A percentile compares a stretch with the other conserved stretches of the same genome.
Conservation (phyloP, 2,329 filamentous ascomycete genomes). For the Myriosclerotinia duriaeana region DNA sequence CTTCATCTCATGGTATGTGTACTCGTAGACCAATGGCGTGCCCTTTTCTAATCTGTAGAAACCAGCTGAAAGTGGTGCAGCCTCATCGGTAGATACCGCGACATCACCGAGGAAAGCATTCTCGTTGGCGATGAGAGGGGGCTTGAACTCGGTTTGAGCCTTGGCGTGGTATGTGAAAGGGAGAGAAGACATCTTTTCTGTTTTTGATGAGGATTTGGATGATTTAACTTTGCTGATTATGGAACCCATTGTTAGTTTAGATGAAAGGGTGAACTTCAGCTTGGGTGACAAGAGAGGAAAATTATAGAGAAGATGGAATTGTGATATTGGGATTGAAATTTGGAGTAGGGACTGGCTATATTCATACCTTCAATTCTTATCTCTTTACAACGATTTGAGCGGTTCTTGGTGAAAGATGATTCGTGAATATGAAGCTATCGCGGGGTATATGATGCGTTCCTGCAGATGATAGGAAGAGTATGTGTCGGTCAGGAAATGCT, state of each 20-base stretch:
- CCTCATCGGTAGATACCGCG: slow-evolving; percentile 47
- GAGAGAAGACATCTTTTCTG: slow-evolving; percentile 31
- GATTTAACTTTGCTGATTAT: slow-evolving; percentile 39
- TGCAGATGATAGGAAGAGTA: slow-evolving; percentile 20
- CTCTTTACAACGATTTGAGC: slow-evolving; percentile 14
- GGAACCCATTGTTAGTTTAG: slow-evolving; percentile 38
- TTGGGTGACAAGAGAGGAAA: background rate
- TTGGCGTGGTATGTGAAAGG: slow-evolving; percentile 48
- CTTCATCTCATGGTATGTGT: slow-evolving; percentile 67
- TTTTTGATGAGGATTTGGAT: slow-evolving; percentile 21
- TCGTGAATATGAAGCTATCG: slow-evolving; percentile 21
- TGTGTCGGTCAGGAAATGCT: slow-evolving; percentile 29
- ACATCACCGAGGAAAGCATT: slow-evolving; percentile 63
- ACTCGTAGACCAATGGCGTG: slow-evolving; percentile 61
- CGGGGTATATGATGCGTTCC: slow-evolving; percentile 22
- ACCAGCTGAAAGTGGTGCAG: slow-evolving; percentile 56
- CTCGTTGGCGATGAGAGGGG: slow-evolving; percentile 61
- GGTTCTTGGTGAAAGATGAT: background rate
- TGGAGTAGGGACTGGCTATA: background rate
- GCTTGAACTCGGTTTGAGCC: slow-evolving; percentile 57
- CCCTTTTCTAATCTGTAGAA: slow-evolving; percentile 64
- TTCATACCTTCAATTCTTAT: slow-evolving; percentile 29
- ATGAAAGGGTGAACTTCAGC: background rate
- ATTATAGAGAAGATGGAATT: slow-evolving; percentile 1
- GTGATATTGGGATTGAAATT: background rate